Percentiles rank a stretch among this genome's conserved stretches.
Conservation (phyloP, 108 stramenopile genomes). For the Pseudonitzschia multiseries region DNA sequence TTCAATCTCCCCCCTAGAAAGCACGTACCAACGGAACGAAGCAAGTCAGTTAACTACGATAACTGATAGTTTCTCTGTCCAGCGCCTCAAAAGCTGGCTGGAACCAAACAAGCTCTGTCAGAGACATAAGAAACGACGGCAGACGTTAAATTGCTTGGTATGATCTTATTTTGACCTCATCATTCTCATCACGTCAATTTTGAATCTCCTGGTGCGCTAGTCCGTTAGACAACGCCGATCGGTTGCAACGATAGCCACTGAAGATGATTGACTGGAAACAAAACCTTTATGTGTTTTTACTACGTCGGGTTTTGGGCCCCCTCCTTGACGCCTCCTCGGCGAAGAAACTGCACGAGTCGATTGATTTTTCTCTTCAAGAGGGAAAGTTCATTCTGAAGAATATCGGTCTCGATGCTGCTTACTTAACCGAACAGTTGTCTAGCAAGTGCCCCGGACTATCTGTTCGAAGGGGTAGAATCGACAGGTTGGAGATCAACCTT, state of each 20-base stretch:
- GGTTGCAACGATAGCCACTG: neutral
- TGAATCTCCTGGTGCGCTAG: neutral
- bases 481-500: slow-evolving; percentile 35
- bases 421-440: slow-evolving; percentile 40
- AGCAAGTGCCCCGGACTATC: slow-evolving; percentile 15
- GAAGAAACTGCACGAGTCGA: slow-evolving; percentile 54
- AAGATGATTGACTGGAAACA: slow-evolving; percentile 64
- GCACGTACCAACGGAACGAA: too few relatives aligned
- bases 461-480: slow-evolving; percentile 33
- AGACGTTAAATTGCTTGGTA: neutral
- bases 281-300: slow-evolving; percentile 69
- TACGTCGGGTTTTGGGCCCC: slow-evolving; percentile 70
- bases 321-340: slow-evolving; percentile 50
- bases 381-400: slow-evolving; percentile 61
- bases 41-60: neutral
- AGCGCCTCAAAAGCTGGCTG: neutral
- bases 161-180: neutral
- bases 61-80: too few relatives aligned
- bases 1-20: too few relatives aligned
- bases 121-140: neutral
- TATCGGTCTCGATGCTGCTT: slow-evolving; percentile 55
- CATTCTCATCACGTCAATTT: neutral
- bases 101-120: neutral
- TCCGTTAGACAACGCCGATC: neutral
- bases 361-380: slow-evolving; percentile 70